Percentiles rank a stretch among this genome's conserved stretches.
These are phyloP conservation scores for Ilyonectria mors-panacis DNA, from an alignment of 2,329 filamentous ascomycete species.

Conservation along the genomic window DNA sequence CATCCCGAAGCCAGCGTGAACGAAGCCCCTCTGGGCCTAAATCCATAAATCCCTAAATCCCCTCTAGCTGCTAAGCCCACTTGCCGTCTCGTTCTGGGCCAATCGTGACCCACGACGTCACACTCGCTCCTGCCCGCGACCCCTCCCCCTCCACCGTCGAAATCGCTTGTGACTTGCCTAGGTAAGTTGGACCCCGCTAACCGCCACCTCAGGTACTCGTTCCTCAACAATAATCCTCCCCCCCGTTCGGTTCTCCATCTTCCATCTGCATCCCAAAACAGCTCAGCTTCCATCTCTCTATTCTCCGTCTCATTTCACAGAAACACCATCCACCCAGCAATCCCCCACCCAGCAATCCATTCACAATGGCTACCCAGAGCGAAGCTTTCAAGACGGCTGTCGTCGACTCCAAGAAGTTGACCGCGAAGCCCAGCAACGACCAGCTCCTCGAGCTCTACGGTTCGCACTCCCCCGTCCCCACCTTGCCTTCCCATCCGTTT, in stretches of 20 bases:
- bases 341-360: conserved; percentile 27
- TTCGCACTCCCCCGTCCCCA: conserved; percentile 52
- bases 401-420: conserved; percentile 77
- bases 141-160: conserved; percentile 18
- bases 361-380: conserved; percentile 60
- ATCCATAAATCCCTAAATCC: not conserved
- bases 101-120: conserved; percentile 31
- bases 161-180: conserved; percentile 27
- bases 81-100: conserved; percentile 4
- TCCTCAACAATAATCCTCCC: conserved; percentile 33
- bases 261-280: conserved; percentile 27
- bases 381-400: conserved; percentile 70
- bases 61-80: conserved; percentile 7
- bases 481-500: not conserved
- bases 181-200: conserved; percentile 25
- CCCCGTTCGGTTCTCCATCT: conserved; percentile 18
- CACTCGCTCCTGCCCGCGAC: conserved; percentile 10
- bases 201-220: conserved; percentile 18
- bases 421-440: conserved; percentile 73
- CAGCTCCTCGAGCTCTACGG: conserved; percentile 76
- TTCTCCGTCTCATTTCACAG: not conserved
- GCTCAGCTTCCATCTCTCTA: conserved; percentile 17
- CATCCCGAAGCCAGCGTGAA: no score
- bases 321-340: conserved; percentile 19
- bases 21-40: not conserved